Base-by-base conservation (phyloP, 768 basidiomycete species). In the Trametes elegans region DNA sequence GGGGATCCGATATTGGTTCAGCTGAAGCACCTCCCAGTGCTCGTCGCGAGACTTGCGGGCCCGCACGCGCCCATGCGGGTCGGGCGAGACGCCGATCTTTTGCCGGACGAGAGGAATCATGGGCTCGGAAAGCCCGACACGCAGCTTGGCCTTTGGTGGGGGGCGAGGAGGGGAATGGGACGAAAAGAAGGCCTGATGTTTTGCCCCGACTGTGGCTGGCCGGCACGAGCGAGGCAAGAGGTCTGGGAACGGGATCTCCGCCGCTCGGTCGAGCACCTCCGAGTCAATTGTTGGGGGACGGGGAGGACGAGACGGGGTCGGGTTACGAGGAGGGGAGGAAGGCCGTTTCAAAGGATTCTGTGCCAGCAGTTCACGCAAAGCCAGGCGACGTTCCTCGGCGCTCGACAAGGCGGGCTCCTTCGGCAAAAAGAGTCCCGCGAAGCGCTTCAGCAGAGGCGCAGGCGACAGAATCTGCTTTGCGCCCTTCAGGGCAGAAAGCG, bases 21-120 rank as follows among this genome's bases (percentile, higher is more conserved):
- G 41, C 42, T 56, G 55, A 18, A 56, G 7, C 3, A 56, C 55
- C 16, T 42, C 23, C 55, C 55, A 56, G 27, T 49, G 26, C 1
- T 18, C 5, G 19, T 40, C 39, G 3, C 19, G 8, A 4, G 10
- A 8, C 28, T 11, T 18, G 7, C 43, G 44, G 7, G 16, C 24
- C 18, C 36, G 44, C 8, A 23, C 21, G 8, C 43, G 43, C 11
- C 35, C 34, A 11, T 28, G 44, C 3, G 36, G 28, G 21, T 45
- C 36, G 1, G 35, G 36, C 3, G 41, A 23, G n/a, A 48, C 46
- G 5, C 54, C 54, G 32, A 55, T 55, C 47, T 49, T 41, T 13
- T 44, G 42, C 5, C 51, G 26, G 2, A n/a, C n/a, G 21, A 6
- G 42, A 1, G 51, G 42, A 10, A 45, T 27, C 2, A 26, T 14